These are phyloP conservation scores for Colletotrichum incanum DNA, from an alignment of 2,329 filamentous ascomycete species.

Conservation along the genomic window DNA sequence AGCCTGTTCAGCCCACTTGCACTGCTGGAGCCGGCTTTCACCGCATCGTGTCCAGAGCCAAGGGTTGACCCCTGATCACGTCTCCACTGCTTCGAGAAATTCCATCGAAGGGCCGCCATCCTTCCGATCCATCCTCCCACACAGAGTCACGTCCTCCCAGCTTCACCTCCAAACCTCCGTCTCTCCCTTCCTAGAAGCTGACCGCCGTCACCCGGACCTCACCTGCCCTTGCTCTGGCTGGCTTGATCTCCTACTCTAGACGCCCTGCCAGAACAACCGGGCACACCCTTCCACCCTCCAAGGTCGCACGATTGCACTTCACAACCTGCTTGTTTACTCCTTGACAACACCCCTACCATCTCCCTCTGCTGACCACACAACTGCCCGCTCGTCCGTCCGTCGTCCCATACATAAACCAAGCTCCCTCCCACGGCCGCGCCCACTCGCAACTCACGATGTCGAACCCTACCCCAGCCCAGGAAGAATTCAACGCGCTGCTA, in stretches of 20 bases:
- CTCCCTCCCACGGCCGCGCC: slow-evolving; percentile 45
- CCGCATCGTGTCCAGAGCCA: slow-evolving; percentile 34
- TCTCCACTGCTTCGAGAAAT: slow-evolving; percentile 46
- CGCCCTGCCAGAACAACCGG: slow-evolving; percentile 41
- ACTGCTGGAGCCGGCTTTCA: slow-evolving; percentile 34
- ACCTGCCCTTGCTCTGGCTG: slow-evolving; percentile 21
- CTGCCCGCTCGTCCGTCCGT: slow-evolving; percentile 33
- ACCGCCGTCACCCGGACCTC: slow-evolving; percentile 2
- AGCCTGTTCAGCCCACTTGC: slow-evolving; percentile 12
- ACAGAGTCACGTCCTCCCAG: neutral
- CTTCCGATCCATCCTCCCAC: slow-evolving; percentile 15
- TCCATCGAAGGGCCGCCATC: slow-evolving; percentile 35
- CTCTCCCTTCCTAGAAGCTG: slow-evolving; percentile 16
- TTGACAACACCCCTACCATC: slow-evolving; percentile 32
- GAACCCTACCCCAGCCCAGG: slow-evolving; percentile 72
- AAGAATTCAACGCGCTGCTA: slow-evolving; percentile 77
- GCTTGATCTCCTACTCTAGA: slow-evolving; percentile 21
- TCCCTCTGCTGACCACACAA: slow-evolving; percentile 35
- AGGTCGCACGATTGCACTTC: slow-evolving; percentile 35
- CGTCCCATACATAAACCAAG: slow-evolving; percentile 56
- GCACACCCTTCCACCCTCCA: slow-evolving; percentile 40
- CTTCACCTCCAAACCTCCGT: slow-evolving; percentile 9
- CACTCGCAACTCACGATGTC: slow-evolving; percentile 62
- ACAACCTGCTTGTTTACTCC: slow-evolving; percentile 37
- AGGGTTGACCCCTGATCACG: slow-evolving; percentile 30